Percentiles rank a stretch among this genome's conserved stretches.
phyloP scores from a whole-genome alignment of 768 basidiomycete species.

The Leccinum truebloodii region DNA sequence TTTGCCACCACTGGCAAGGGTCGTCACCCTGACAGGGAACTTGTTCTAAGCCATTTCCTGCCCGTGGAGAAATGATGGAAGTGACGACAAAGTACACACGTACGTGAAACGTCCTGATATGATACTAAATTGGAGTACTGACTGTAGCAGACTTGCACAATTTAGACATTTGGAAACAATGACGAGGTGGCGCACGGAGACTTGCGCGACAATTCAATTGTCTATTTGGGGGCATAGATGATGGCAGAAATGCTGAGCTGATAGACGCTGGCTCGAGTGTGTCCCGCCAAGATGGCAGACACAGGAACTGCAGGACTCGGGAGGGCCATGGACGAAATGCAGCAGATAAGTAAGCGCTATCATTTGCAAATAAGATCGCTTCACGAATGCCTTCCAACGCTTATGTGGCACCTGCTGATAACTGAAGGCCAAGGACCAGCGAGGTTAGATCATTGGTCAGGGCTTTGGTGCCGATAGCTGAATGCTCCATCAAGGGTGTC shows the following conservation, averaged over 20 bases:
- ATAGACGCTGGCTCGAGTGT: background rate
- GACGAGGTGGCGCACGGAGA: background rate
- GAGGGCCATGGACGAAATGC: background rate
- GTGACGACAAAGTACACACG: background rate
- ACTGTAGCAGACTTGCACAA: background rate
- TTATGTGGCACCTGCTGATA: background rate
- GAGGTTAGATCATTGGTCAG: background rate
- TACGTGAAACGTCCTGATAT: background rate
- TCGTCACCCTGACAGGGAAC: background rate
- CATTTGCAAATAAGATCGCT: background rate
- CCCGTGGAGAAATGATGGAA: background rate
- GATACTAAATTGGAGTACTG: background rate
- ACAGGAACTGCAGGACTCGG: background rate
- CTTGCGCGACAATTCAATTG: background rate
- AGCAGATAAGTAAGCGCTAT: background rate
- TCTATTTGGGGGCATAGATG: background rate
- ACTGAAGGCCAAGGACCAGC: background rate
- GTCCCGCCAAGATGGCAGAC: background rate
- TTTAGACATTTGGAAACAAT: background rate
- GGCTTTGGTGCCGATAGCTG: background rate
- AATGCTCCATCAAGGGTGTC: background rate
- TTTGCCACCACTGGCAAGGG: background rate
- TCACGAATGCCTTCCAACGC: too few relatives aligned
- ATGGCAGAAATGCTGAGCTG: background rate
- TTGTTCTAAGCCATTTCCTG: background rate